Conservation (phyloP, 805 yeast genomes). For the Yarrowia sp. region DNA sequence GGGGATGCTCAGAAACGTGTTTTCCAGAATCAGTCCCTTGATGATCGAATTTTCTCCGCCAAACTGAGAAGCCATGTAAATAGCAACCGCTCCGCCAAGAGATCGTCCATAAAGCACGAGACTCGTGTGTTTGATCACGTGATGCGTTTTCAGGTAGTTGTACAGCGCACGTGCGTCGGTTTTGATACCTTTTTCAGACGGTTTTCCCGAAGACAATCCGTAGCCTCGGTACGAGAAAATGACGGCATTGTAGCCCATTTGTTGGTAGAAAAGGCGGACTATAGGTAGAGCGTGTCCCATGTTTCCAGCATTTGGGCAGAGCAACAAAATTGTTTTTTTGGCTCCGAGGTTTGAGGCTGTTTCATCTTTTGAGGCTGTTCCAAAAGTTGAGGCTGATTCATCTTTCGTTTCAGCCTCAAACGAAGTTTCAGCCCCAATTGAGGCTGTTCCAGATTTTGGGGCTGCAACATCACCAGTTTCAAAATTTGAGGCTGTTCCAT, state of each 20-base stretch:
- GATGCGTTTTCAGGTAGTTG: constrained; percentile 61
- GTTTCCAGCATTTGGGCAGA: constrained; percentile 95
- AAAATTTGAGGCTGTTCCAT: too few species aligned
- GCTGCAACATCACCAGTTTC: constrained; percentile 55
- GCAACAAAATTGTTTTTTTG: constrained; percentile 67
- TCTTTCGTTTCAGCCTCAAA: too few species aligned
- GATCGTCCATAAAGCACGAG: constrained; percentile 85
- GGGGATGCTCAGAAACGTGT: constrained; percentile 79
- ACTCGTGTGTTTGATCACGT: constrained; percentile 59
- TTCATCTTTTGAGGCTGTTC: too few species aligned
- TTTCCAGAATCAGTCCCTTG: constrained; percentile 77
- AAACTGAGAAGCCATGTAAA: constrained; percentile 69
- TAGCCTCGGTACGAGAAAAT: constrained; percentile 91
- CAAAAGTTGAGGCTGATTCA: too few species aligned
- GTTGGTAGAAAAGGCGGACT: constrained; percentile 68
- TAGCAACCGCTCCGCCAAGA: constrained; percentile 93
- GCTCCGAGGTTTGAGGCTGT: too few species aligned
- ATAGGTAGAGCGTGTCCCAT: constrained; percentile 90
- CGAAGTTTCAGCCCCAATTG: too few species aligned
- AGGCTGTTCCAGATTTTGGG: too few species aligned
- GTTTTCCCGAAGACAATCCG: constrained; percentile 77
- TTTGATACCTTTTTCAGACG: constrained; percentile 81
- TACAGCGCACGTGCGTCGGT: constrained; percentile 78
- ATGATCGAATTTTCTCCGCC: constrained; percentile 54
- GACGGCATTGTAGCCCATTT: constrained; percentile 75